These are phyloP conservation scores for Suillus cothurnatus DNA, from an alignment of 768 basidiomycete genomes.

Conservation along the genomic window DNA sequence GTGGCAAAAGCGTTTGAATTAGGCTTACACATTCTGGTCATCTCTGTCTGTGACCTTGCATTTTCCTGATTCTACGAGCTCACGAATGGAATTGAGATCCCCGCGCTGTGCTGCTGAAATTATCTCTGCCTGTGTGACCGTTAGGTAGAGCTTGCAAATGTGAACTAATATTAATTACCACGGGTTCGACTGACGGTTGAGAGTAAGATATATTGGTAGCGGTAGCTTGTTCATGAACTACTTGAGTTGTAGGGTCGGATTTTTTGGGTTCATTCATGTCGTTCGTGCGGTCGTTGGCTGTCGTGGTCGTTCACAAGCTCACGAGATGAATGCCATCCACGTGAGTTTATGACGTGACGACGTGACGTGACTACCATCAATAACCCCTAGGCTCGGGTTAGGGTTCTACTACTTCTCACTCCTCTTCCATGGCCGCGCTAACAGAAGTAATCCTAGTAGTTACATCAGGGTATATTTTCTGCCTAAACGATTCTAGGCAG, in stretches of 20 bases:
- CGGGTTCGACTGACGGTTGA: constrained; percentile 23
- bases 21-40: constrained; percentile 70
- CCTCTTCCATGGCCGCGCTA: constrained; percentile 18
- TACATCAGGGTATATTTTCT: constrained; percentile 21
- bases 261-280: constrained; percentile 35
- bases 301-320: constrained; percentile 19
- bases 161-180: constrained; percentile 18
- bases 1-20: not conserved
- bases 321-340: constrained; percentile 12
- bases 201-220: constrained; percentile 29
- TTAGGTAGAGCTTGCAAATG: constrained; percentile 7
- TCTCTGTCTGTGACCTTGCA: constrained; percentile 80
- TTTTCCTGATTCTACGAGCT: constrained; percentile 70
- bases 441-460: constrained; percentile 13
- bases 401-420: constrained; percentile 20
- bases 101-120: constrained; percentile 90
- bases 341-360: not conserved
- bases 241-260: constrained; percentile 30
- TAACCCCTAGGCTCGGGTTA: constrained; percentile 35
- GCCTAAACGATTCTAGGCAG: not conserved
- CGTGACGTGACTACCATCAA: constrained; percentile 16
- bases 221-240: constrained; percentile 29
- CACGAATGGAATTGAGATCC: constrained; percentile 63
- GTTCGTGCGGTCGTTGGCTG: constrained; percentile 19
- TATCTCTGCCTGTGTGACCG: constrained; percentile 53